phyloP scores from a whole-genome alignment of 140 eudicot species.

The Bidens hawaiensis region DNA sequence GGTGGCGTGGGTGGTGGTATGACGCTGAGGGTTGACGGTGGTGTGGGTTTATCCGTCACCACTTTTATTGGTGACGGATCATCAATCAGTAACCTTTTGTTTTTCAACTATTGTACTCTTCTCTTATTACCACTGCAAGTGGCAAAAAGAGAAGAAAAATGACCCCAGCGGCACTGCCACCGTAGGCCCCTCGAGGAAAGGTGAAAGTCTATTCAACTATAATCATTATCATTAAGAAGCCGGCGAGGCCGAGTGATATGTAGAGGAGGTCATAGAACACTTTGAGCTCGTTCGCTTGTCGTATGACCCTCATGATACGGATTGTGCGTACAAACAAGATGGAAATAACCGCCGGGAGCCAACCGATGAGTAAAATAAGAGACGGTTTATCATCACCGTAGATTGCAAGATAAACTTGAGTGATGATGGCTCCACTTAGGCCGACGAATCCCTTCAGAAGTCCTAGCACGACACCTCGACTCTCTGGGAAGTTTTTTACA shows the following conservation, averaged over 20 bases:
- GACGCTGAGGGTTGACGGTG: not conserved
- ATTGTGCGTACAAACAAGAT: slow-evolving; percentile 49
- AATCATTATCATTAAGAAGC: slow-evolving; percentile 55
- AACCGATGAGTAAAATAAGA: slow-evolving; percentile 53
- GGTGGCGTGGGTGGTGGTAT: slow-evolving; percentile 7
- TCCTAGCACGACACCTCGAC: slow-evolving; percentile 66
- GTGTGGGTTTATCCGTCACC: slow-evolving; percentile 22
- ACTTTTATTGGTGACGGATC: slow-evolving; percentile 27
- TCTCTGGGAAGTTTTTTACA: slow-evolving; percentile 72
- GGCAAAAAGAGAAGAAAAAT: slow-evolving; percentile 50
- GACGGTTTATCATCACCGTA: slow-evolving; percentile 37
- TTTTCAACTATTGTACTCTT: slow-evolving; percentile 34
- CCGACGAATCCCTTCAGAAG: slow-evolving; percentile 70
- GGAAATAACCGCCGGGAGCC: slow-evolving; percentile 72
- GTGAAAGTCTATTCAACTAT: slow-evolving; percentile 30
- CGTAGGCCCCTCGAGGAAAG: slow-evolving; percentile 37
- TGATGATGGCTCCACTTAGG: slow-evolving; percentile 70
- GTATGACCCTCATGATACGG: slow-evolving; percentile 47
- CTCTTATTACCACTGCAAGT: slow-evolving; percentile 39
- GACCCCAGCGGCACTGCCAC: slow-evolving; percentile 39
- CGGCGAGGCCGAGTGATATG: slow-evolving; percentile 64
- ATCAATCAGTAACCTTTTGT: slow-evolving; percentile 17
- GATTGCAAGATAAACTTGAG: slow-evolving; percentile 47
- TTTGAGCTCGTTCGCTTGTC: slow-evolving; percentile 43
- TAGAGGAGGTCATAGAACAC: slow-evolving; percentile 58